Evolutionary conservation across 2,329 filamentous ascomycete species (phyloP).

Genomic region (Botrytis galanthina): DNA sequence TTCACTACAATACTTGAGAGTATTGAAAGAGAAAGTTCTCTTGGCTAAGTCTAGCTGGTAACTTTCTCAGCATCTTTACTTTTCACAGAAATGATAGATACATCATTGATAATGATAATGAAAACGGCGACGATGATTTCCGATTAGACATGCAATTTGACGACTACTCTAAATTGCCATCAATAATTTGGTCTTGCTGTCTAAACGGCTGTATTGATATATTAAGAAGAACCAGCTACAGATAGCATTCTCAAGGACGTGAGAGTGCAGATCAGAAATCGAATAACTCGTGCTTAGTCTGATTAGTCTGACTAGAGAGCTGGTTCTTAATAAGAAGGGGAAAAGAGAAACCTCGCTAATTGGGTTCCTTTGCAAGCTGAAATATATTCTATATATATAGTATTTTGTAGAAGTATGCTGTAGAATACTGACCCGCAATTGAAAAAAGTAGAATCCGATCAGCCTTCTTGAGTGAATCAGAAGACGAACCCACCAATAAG

Average conservation of each 20-base stretch:
- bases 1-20: too few species aligned
- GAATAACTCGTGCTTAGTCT: neutral
- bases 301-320: fast-evolving
- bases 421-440: neutral
- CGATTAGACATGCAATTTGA: neutral
- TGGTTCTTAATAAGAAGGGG: neutral
- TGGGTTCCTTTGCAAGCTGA: too few species aligned
- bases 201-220: fast-evolving
- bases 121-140: neutral
- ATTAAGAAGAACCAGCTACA: fast-evolving
- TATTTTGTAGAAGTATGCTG: neutral
- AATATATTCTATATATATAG: neutral
- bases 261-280: neutral
- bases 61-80: neutral
- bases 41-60: fast-evolving
- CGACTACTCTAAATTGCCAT: fast-evolving
- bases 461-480: neutral
- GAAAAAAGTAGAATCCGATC: neutral
- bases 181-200: neutral
- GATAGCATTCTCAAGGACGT: neutral
- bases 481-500: neutral
- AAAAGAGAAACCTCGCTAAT: too few species aligned
- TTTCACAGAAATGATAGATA: neutral
- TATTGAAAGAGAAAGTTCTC: fast-evolving
- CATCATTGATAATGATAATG: neutral